These are phyloP conservation scores for Neonectria neomacrospora DNA, from an alignment of 2,329 filamentous ascomycete genomes.

Conservation along the genomic window DNA sequence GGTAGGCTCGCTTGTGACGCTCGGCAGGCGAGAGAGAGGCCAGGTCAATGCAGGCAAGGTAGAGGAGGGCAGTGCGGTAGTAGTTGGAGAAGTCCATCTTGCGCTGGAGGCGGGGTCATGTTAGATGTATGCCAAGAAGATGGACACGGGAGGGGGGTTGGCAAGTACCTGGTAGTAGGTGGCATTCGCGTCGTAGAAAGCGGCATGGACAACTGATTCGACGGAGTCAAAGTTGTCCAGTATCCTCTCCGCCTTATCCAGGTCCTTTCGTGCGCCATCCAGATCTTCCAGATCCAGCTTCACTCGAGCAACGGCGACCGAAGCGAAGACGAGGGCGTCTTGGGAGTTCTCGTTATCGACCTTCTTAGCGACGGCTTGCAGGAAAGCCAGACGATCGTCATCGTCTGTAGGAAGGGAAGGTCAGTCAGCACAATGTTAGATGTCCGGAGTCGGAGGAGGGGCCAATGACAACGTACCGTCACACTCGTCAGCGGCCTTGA, in stretches of 20 bases:
- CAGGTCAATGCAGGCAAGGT: conserved; percentile 94
- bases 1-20: conserved; percentile 85
- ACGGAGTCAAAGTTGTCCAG: conserved; percentile 94
- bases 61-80: conserved; percentile 97
- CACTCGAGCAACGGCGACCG: conserved; percentile 87
- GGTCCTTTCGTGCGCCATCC: conserved; percentile 84
- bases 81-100: conserved; percentile 95
- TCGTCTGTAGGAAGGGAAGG: conserved; percentile 69
- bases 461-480: conserved; percentile 65
- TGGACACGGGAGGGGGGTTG: background rate
- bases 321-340: conserved; percentile 95
- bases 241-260: conserved; percentile 88
- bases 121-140: background rate
- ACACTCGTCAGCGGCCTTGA: conserved; percentile 88
- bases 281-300: conserved; percentile 84
- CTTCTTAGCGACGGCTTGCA: conserved; percentile 83
- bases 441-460: conserved; percentile 13
- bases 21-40: conserved; percentile 78
- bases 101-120: conserved; percentile 50
- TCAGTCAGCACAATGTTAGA: conserved; percentile 22
- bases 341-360: conserved; percentile 93
- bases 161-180: conserved; percentile 83
- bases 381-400: conserved; percentile 85
- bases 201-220: conserved; percentile 93
- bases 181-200: conserved; percentile 95